phyloP scores from a whole-genome alignment of 2,329 filamentous ascomycete genomes.

The Colletotrichum tanaceti region DNA sequence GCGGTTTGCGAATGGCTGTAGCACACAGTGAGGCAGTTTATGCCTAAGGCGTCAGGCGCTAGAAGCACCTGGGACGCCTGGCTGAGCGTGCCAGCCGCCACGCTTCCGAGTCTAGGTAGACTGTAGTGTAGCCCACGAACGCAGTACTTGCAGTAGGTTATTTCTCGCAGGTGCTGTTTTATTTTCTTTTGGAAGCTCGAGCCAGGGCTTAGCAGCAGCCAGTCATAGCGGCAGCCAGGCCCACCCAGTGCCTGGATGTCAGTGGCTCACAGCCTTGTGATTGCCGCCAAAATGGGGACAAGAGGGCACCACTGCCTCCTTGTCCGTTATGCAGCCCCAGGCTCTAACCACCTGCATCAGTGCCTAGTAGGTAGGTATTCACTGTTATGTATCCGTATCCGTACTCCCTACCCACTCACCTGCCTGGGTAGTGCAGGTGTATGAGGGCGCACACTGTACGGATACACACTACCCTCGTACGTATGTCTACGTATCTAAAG shows the following conservation, averaged over 20 bases:
- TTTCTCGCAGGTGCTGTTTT: constrained; percentile 25
- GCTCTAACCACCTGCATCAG: constrained; percentile 37
- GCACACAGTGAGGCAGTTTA: constrained; percentile 27
- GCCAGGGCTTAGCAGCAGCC: constrained; percentile 20
- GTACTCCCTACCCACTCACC: background rate
- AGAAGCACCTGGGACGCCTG: constrained; percentile 10
- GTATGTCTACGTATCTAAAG: constrained; percentile 28
- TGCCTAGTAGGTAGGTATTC: no score
- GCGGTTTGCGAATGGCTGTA: constrained; percentile 24
- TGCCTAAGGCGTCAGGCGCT: constrained; percentile 27
- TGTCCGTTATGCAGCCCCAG: constrained; percentile 36
- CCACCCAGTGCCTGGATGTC: constrained; percentile 33
- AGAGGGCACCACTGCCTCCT: constrained; percentile 34
- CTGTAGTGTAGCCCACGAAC: no score
- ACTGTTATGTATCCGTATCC: background rate
- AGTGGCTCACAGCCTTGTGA: constrained; percentile 27
- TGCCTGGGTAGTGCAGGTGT: no score
- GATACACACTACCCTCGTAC: no score
- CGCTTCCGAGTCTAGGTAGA: constrained; percentile 41
- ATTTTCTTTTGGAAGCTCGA: background rate
- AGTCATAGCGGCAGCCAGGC: constrained; percentile 29
- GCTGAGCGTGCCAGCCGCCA: constrained; percentile 38
- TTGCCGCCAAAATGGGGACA: background rate
- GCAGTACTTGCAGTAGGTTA: no score
- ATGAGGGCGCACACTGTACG: no score